These are phyloP conservation scores for Carnegiea gigantea DNA, from an alignment of 179 eudicot genomes.

Conservation along the genomic window DNA sequence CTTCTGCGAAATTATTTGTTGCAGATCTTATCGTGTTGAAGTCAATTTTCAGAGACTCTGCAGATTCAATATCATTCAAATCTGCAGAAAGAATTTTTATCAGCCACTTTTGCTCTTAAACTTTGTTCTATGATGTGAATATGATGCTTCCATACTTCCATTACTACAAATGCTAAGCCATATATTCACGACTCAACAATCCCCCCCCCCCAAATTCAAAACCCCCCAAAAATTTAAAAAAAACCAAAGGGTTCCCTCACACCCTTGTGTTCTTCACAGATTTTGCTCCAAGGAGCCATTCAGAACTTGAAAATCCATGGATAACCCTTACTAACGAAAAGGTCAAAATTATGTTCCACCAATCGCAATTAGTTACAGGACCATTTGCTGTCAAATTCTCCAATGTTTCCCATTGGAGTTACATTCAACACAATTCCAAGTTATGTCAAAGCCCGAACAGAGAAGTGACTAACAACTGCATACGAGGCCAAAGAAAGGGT, in stretches of 20 bases:
- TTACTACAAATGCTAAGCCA: not conserved
- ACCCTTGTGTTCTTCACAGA: not conserved
- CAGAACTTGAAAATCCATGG: not conserved
- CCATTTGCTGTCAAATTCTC: too few species aligned
- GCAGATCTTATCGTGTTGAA: constrained; percentile 28
- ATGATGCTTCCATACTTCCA: not conserved
- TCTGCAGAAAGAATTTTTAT: constrained; percentile 22
- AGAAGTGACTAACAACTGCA: not conserved
- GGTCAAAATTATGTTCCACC: not conserved
- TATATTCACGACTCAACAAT: not conserved
- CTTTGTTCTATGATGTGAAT: not conserved
- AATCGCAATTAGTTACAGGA: not conserved
- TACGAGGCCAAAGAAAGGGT: not conserved
- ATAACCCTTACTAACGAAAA: not conserved
- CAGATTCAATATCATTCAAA: constrained; percentile 28
- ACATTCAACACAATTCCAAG: not conserved
- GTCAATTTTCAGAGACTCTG: constrained; percentile 33
- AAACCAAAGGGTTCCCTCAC: too few species aligned
- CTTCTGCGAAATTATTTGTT: constrained; percentile 31
- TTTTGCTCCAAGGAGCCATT: not conserved
- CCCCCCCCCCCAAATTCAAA: not conserved
- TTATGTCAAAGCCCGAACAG: not conserved
- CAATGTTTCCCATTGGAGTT: too few species aligned
- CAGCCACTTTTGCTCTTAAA: not conserved
- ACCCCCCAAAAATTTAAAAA: too few species aligned